Conservation (phyloP, 2,329 filamentous ascomycete genomes). For the Fusarium oligoseptatum region DNA sequence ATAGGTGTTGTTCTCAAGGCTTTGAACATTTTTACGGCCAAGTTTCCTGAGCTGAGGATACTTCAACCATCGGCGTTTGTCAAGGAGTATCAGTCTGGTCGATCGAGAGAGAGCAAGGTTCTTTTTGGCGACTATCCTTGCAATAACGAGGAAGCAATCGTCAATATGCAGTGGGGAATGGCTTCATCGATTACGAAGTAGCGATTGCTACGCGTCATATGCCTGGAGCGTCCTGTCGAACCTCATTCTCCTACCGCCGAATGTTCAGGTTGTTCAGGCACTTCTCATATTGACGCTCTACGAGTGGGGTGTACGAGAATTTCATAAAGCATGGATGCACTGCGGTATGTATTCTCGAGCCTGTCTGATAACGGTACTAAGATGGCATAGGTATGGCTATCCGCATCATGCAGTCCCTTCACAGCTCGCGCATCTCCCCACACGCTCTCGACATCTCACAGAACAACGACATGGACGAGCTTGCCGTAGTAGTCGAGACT, state of each 20-base stretch:
- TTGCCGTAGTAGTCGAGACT: constrained; percentile 50
- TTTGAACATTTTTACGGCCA: constrained; percentile 51
- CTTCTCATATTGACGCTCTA: constrained; percentile 56
- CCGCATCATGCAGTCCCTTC: constrained; percentile 43
- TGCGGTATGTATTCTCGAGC: constrained; percentile 28
- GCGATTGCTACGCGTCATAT: constrained; percentile 30
- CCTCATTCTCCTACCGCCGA: constrained; percentile 35
- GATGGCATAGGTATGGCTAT: constrained; percentile 28
- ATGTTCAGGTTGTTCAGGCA: constrained; percentile 52
- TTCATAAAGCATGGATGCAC: constrained; percentile 60
- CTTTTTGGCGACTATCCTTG: constrained; percentile 34
- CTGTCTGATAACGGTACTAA: neutral
- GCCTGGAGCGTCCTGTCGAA: constrained; percentile 26
- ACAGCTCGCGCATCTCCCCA: constrained; percentile 36
- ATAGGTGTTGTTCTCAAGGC: constrained; percentile 48
- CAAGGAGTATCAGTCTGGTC: constrained; percentile 34
- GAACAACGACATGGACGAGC: constrained; percentile 17
- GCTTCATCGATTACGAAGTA: constrained; percentile 10
- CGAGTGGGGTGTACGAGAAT: constrained; percentile 58
- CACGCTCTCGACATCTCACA: constrained; percentile 34
- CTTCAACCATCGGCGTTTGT: constrained; percentile 52
- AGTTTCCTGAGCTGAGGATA: constrained; percentile 52
- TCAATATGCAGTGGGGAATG: constrained; percentile 25
- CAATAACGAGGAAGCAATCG: constrained; percentile 33
- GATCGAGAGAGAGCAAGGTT: constrained; percentile 45